Evolutionary conservation across 2,329 filamentous ascomycete genomes (phyloP), one percentile per base, ranked within the genome.

Genomic region (Paecilomyces sp.): DNA sequence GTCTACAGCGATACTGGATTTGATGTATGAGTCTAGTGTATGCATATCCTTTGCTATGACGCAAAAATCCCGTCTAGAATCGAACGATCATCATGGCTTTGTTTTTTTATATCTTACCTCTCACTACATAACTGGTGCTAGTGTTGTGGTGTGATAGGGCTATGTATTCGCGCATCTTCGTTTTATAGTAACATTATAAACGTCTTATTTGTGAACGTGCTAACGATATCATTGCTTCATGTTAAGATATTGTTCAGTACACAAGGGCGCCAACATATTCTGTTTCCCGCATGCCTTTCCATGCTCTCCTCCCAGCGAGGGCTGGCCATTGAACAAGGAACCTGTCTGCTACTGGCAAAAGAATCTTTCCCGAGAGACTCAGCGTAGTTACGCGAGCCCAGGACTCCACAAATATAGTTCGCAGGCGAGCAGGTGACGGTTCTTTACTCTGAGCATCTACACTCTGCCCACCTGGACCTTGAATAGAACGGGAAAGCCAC

Each of bases 341-440:
- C 55, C 87, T 78, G 74, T 96, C 90, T 55, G 89, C 89, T 50
- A 95, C 78, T 64, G 79, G 77, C 60, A 88, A 75, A 60, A 99
- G 79, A 41, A 97, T 77, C 70, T 85, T 88, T 0, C 93, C 94
- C 41, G 91, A 96, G 61, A 97, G 74, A 76, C 93, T 97, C 64
- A 97, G 75, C 12, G 85, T 88, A 64, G 83, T 87, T 15, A 96
- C 90, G 15, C 94, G 83, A 2, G 94, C 93, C 88, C 92, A 97
- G 22, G 90, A 94, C 79, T 99, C 94, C 30, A 97, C 84, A 72
- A 94, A 99, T 13, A 97, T 80, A 9, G 89, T 87, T 63, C 86
- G 85, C 77, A 93, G 87, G 63, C 82, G 83, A 81, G 81, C 28
- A 79, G 9, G 57, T 66, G 50, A 5, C 74, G 55, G 60, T 31